Base-by-base conservation (phyloP, 192 early-diverging fungal species). In the Backusella macrospora region DNA sequence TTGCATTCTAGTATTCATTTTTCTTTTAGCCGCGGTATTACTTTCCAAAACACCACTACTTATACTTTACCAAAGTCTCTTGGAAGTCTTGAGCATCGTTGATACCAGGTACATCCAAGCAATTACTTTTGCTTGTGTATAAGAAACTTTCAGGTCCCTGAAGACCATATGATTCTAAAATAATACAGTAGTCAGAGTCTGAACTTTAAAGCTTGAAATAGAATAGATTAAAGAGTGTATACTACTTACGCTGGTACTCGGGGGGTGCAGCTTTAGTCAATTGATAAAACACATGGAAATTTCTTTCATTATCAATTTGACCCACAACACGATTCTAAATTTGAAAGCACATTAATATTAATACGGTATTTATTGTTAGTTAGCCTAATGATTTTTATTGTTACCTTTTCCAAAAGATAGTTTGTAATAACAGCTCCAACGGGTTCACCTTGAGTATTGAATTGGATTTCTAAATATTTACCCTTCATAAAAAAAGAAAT, bases 401-500 rank as follows among this genome's bases (percentile, higher is more conserved):
- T 59, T 76, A 91, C 92, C 90, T 98, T 98, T 80, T 99, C 97
- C 12, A 99, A 86, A 71, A 99, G 82, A 77, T 98, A 99, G 83
- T 99, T 99, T 66, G 96, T 96, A 73, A 99, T 98, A 70, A 96
- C 90, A 26, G 97, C 98, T 62, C 98, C 98, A 46, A 96, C 91
- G 29, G 98, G 98, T 71, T 96, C 93, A 47, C 95, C 97, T 70
- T 93, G 88, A 6, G 85, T 73, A 77, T 93, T 96, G 79, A 99
- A 99, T 80, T 96, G 93, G 81, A 99, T 99, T 83, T 99, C 98
- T 73, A 99, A 90, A 78, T 99, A 99, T 83, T 99, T 99, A 48
- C 98, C 97, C 92, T 93, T 75, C 26, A 70, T 44, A n/a, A 15
- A 34, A 63, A 26, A n/a, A 71, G 7, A 8, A 21, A 52, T 45